A percentile compares a stretch with the other conserved stretches of the same genome.
phyloP scores from a whole-genome alignment of 2,329 filamentous ascomycete species.

The Orbilia javanica region DNA sequence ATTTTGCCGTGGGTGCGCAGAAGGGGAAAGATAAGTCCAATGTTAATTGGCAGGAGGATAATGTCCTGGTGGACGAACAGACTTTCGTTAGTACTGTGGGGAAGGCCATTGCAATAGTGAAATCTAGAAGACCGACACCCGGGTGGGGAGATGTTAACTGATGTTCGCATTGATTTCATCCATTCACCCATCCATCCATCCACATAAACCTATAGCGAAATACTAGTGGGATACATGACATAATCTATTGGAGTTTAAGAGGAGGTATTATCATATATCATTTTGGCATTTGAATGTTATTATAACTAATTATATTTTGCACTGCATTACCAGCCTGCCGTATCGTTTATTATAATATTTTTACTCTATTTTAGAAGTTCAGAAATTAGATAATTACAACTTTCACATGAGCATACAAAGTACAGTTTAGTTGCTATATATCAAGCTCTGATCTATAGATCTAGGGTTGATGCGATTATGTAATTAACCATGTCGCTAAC shows the following conservation, averaged over 20 bases:
- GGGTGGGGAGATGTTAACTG: neutral
- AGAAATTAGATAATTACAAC: no score
- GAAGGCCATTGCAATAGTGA: conserved; percentile 18
- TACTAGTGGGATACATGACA: neutral
- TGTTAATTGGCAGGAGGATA: conserved; percentile 37
- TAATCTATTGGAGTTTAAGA: neutral
- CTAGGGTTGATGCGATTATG: no score
- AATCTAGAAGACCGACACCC: neutral
- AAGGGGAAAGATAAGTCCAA: conserved; percentile 2
- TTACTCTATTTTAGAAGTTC: no score
- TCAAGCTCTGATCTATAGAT: no score
- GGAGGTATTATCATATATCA: neutral
- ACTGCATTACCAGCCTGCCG: no score
- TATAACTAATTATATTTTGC: no score
- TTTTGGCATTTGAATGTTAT: neutral
- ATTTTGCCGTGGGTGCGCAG: conserved; percentile 27
- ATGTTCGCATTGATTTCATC: neutral
- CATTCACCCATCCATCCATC: neutral
- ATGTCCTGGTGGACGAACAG: conserved; percentile 27
- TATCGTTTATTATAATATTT: no score
- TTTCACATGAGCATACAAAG: no score
- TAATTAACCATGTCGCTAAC: no score
- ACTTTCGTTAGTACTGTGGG: conserved; percentile 27
- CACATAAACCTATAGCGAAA: no score
- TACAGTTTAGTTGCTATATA: no score